Evolutionary conservation across 768 basidiomycete species (phyloP).

Genomic region (Termitomyces sp.): DNA sequence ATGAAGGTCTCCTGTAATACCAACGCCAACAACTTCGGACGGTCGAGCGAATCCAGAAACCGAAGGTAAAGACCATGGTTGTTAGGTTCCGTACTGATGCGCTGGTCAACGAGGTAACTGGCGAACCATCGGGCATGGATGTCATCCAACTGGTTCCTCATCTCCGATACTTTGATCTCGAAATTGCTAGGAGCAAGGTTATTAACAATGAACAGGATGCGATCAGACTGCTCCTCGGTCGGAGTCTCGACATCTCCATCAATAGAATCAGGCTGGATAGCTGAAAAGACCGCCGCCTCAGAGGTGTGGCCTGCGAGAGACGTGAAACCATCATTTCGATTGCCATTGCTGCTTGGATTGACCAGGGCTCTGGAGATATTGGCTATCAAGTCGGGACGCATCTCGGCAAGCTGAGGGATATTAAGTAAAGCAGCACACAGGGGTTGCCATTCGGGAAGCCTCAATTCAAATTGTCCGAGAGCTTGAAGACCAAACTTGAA

Average conservation of each 20-base stretch:
- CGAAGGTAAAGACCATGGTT: conserved; percentile 94
- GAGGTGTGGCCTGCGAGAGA: conserved; percentile 20
- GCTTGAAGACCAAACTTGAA: conserved; percentile 96
- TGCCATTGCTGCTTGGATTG: conserved; percentile 41
- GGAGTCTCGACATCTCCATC: conserved; percentile 64
- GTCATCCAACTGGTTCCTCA: conserved; percentile 80
- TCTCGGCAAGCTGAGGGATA: conserved; percentile 82
- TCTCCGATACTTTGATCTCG: conserved; percentile 79
- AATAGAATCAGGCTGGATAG: conserved; percentile 68
- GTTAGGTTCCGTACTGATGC: conserved; percentile 94
- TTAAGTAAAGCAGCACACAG: conserved; percentile 84
- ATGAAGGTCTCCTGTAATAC: conserved; percentile 92
- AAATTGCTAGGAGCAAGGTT: conserved; percentile 95
- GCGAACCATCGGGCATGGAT: conserved; percentile 93
- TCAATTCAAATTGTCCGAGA: conserved; percentile 78
- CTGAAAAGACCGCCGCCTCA: conserved; percentile 58
- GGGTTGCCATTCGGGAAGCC: conserved; percentile 88
- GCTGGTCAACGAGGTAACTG: conserved; percentile 94
- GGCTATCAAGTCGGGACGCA: conserved; percentile 73
- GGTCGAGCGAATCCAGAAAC: conserved; percentile 81
- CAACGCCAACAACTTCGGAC: conserved; percentile 59
- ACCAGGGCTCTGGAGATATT: conserved; percentile 67
- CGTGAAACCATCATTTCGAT: conserved; percentile 29
- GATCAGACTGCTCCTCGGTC: conserved; percentile 84
- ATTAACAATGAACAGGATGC: conserved; percentile 96